Conservation (phyloP, 257 asterid genomes). For the Solanum virginianum region DNA sequence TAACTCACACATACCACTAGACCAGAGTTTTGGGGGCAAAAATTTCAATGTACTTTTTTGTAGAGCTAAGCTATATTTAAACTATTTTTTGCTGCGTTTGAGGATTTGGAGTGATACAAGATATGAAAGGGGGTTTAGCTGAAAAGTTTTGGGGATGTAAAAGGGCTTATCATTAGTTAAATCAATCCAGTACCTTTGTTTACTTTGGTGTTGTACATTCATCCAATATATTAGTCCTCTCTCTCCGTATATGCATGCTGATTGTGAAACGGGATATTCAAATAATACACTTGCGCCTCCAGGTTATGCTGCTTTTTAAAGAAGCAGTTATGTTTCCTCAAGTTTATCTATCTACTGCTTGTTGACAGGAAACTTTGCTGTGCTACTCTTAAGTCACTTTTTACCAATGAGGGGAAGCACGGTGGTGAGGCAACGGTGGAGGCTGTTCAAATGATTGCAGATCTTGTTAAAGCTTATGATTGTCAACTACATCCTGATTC, state of each 20-base stretch:
- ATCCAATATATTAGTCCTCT: neutral
- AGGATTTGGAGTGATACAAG: neutral
- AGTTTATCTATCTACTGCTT: conserved; percentile 1
- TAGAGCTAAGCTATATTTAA: neutral
- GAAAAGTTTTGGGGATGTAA: neutral
- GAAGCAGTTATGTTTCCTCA: neutral
- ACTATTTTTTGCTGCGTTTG: neutral
- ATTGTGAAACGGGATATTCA: neutral
- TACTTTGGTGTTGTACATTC: neutral
- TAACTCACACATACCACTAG: neutral
- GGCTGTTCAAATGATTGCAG: conserved; percentile 80
- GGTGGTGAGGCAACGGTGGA: conserved; percentile 93
- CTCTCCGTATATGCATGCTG: neutral
- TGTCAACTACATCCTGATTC: conserved; percentile 91
- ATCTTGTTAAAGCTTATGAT: conserved; percentile 60
- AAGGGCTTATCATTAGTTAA: neutral
- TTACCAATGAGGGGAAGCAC: conserved; percentile 81
- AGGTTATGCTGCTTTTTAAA: neutral
- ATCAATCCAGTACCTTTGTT: neutral
- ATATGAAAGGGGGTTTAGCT: neutral
- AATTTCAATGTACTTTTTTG: neutral
- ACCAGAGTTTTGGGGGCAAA: neutral
- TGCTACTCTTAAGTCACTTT: conserved; percentile 55
- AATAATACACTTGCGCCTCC: neutral
- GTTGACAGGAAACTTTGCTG: conserved; percentile 61